Percentiles rank a stretch among this genome's conserved stretches.
These are phyloP conservation scores for Ceratocystis harringtonii DNA, from an alignment of 2,329 filamentous ascomycete species.

Conservation along the genomic window DNA sequence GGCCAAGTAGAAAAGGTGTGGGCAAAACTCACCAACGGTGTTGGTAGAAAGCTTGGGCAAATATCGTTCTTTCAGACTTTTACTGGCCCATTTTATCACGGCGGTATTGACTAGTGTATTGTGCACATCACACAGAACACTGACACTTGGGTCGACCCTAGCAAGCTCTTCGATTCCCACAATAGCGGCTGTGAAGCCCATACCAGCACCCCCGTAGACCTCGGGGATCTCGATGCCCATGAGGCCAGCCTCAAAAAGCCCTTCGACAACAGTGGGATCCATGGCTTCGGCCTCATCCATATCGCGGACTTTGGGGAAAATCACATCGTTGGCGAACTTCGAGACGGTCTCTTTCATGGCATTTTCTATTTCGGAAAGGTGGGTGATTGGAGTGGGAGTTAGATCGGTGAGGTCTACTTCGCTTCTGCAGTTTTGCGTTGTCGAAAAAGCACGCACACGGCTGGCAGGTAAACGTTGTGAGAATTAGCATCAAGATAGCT, in stretches of 20 bases:
- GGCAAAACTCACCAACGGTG: slow-evolving; percentile 45
- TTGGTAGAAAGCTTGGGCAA: slow-evolving; percentile 79
- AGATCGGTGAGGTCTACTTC: slow-evolving; percentile 55
- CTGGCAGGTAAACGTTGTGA: slow-evolving; percentile 20
- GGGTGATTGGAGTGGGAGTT: slow-evolving; percentile 80
- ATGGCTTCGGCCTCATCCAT: slow-evolving; percentile 97
- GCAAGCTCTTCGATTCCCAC: slow-evolving; percentile 95
- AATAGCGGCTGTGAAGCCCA: slow-evolving; percentile 97
- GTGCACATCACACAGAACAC: slow-evolving; percentile 91
- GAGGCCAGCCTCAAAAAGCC: slow-evolving; percentile 90
- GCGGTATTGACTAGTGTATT: slow-evolving; percentile 96
- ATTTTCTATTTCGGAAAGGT: slow-evolving; percentile 76
- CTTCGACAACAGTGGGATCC: slow-evolving; percentile 77
- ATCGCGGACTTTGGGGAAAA: slow-evolving; percentile 80
- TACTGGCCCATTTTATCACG: slow-evolving; percentile 68
- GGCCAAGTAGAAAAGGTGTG: neutral
- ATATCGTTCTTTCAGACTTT: slow-evolving; percentile 67
- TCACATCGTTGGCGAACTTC: slow-evolving; percentile 79
- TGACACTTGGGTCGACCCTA: slow-evolving; percentile 83
- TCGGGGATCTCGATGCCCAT: slow-evolving; percentile 98
- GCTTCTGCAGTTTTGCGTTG: slow-evolving; percentile 40
- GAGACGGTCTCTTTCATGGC: slow-evolving; percentile 81
- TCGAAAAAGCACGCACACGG: slow-evolving; percentile 40
- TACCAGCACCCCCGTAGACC: slow-evolving; percentile 88
- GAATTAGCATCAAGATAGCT: slow-evolving; percentile 2